These are phyloP conservation scores for Agrostemma githago DNA, from an alignment of 148 eudicot genomes.

Conservation along the genomic window DNA sequence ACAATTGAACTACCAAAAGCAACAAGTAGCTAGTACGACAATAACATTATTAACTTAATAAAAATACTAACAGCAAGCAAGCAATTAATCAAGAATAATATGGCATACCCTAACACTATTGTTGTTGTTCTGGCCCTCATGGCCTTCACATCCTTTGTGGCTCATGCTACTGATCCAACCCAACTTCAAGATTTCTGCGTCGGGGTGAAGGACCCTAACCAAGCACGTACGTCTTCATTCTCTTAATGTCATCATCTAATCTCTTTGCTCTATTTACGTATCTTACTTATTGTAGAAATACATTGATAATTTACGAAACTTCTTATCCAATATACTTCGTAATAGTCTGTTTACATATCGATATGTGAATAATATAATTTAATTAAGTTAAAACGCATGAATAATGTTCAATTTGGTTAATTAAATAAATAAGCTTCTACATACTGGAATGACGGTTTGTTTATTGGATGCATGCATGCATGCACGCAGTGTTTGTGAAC, in stretches of 20 bases:
- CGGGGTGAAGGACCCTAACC: conserved; percentile 19
- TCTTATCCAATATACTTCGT: too few relatives aligned
- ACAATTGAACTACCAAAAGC: background rate
- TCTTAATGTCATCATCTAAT: too few relatives aligned
- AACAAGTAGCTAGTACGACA: too few relatives aligned
- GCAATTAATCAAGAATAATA: background rate
- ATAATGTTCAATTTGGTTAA: too few relatives aligned
- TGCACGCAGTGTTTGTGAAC: conserved; percentile 15
- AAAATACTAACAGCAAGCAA: background rate
- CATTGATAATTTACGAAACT: too few relatives aligned
- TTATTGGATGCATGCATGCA: background rate
- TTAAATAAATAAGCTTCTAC: too few relatives aligned
- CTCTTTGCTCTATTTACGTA: background rate
- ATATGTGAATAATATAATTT: background rate
- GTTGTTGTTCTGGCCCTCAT: background rate
- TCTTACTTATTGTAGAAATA: too few relatives aligned
- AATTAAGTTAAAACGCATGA: too few relatives aligned
- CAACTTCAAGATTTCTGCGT: conserved; percentile 27
- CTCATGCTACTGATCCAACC: conserved; percentile 25
- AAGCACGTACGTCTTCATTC: conserved; percentile 4
- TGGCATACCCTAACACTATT: conserved; percentile 8
- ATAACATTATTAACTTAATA: too few relatives aligned
- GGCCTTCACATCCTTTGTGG: conserved; percentile 16
- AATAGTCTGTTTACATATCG: background rate
- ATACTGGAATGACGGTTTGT: background rate